These are phyloP conservation scores for Zoysia japonica DNA, from an alignment of 176 grass and related monocot species.

Conservation along the genomic window DNA sequence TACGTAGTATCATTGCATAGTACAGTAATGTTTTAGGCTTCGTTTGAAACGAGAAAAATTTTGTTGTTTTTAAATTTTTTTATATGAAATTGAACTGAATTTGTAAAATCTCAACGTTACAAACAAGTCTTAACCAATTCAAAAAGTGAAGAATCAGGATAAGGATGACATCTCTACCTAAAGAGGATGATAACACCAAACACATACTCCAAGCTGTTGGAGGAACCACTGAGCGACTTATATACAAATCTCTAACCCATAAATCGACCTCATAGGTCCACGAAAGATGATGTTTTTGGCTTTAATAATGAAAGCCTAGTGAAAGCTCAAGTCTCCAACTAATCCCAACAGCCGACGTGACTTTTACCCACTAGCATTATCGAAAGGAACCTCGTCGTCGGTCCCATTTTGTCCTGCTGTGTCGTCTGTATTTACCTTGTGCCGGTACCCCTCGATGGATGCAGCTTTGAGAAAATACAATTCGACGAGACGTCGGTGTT, in stretches of 20 bases:
- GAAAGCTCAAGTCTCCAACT: constrained; percentile 33
- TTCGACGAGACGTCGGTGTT: too few species aligned
- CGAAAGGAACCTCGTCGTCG: background rate
- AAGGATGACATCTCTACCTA: too few species aligned
- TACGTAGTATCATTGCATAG: background rate
- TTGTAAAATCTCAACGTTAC: too few species aligned
- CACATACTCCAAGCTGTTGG: constrained; percentile 5
- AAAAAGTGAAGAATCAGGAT: too few species aligned
- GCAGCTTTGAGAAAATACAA: background rate
- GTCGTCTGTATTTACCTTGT: background rate
- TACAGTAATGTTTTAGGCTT: background rate
- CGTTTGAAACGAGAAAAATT: background rate
- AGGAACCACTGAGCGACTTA: background rate
- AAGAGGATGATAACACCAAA: background rate
- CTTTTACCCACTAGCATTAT: constrained; percentile 21
- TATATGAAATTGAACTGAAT: background rate
- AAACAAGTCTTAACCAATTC: too few species aligned
- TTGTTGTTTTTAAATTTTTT: background rate
- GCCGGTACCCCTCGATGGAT: background rate
- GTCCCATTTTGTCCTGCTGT: background rate
- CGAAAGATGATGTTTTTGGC: background rate
- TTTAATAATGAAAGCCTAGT: constrained; percentile 5
- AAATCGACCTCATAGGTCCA: constrained; percentile 1
- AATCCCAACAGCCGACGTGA: constrained; percentile 39
- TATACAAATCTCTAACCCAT: background rate